Evolutionary conservation across 768 basidiomycete species (phyloP).

Genomic region (Pleurotus tuber-regium): DNA sequence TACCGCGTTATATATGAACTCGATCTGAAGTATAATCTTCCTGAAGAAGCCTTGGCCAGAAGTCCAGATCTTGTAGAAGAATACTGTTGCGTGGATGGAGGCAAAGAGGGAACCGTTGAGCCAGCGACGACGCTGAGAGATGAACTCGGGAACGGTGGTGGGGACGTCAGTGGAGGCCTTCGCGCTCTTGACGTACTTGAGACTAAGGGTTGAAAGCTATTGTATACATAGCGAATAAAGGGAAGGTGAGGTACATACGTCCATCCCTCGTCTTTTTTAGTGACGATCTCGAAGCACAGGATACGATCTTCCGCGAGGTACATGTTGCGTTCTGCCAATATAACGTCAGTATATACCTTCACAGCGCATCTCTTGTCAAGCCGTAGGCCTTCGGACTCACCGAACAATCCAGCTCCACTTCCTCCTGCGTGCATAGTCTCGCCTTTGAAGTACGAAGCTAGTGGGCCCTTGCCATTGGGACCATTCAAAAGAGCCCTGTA

Average conservation of each 20-base stretch:
- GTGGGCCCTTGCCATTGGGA: conserved; percentile 83
- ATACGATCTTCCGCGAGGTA: conserved; percentile 91
- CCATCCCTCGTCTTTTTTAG: conserved; percentile 84
- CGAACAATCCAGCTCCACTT: conserved; percentile 68
- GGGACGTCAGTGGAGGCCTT: conserved; percentile 97
- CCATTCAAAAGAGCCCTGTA: conserved; percentile 88
- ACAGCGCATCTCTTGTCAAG: too few relatives aligned
- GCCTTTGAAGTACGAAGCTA: conserved; percentile 92
- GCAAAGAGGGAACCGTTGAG: conserved; percentile 90
- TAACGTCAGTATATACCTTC: background rate
- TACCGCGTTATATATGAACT: conserved; percentile 89
- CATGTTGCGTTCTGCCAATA: conserved; percentile 70
- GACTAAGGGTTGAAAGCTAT: conserved; percentile 36
- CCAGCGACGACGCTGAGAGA: conserved; percentile 90
- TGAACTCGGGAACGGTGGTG: conserved; percentile 87
- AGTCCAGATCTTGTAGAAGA: conserved; percentile 85
- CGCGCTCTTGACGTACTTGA: conserved; percentile 90
- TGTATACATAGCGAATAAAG: conserved; percentile 5
- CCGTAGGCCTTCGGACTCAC: conserved; percentile 24
- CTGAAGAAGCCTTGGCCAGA: conserved; percentile 89
- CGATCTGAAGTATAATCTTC: conserved; percentile 76
- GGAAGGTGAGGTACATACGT: conserved; percentile 46
- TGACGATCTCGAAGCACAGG: conserved; percentile 90
- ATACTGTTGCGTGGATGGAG: conserved; percentile 88
- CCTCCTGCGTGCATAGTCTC: conserved; percentile 79